These are phyloP conservation scores for Ceratocystis variospora DNA, from an alignment of 2,329 filamentous ascomycete species.

Conservation along the genomic window DNA sequence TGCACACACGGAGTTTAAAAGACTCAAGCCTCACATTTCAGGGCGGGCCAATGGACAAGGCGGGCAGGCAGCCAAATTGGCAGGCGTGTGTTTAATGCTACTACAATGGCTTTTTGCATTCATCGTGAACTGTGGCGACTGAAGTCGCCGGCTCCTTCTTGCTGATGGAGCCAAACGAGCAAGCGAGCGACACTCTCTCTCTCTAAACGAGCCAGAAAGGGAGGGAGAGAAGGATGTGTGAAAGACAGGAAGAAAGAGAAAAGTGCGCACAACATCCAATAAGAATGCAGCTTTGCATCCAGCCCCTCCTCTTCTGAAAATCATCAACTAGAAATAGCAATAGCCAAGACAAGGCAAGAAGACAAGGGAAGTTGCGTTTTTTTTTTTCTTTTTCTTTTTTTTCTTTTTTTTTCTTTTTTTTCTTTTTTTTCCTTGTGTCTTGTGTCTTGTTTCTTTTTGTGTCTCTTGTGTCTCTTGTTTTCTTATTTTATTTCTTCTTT, in stretches of 20 bases:
- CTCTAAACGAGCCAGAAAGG: too few relatives aligned
- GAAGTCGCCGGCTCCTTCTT: too few relatives aligned
- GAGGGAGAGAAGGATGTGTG: background rate
- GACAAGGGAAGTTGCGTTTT: background rate
- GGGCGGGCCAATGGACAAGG: too few relatives aligned
- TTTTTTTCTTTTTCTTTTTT: background rate
- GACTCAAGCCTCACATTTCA: background rate
- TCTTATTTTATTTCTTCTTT: background rate
- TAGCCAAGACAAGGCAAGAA: background rate
- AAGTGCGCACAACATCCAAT: background rate
- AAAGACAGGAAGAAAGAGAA: background rate
- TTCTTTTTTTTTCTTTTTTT: background rate
- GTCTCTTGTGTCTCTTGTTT: background rate
- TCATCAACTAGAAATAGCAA: background rate
- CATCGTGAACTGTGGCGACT: too few relatives aligned
- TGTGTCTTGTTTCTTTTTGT: background rate
- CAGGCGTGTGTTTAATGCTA: too few relatives aligned
- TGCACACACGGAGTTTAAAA: background rate
- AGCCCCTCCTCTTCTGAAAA: background rate
- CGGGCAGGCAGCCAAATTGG: too few relatives aligned
- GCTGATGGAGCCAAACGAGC: too few relatives aligned
- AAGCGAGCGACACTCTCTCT: too few relatives aligned
- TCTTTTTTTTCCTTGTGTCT: background rate
- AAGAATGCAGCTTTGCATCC: background rate
- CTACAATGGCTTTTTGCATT: too few relatives aligned